Evolutionary conservation across 1,139 yeast genomes (phyloP), one percentile per base, ranked within the genome.

Genomic region (Kazachstania sp.): DNA sequence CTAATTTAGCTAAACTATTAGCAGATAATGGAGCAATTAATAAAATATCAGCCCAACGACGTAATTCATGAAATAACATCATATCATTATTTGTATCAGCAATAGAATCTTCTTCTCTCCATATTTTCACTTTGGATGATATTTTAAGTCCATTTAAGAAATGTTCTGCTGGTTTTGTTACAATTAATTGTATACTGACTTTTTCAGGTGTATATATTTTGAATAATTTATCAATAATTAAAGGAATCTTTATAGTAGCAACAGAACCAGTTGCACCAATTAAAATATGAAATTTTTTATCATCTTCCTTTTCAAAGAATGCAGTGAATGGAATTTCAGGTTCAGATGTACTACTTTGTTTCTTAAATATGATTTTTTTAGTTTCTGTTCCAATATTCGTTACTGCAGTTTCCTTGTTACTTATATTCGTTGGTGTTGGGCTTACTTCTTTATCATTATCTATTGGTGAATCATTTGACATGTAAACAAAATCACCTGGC

Each of bases 191-290:
- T 49, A 92, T 85, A 2, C 87, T 79, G 19, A 87, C 79, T 51
- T 80, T 80, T 39, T 79, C 76, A 2, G 77, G 71, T 2, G 90
- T 86, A 65, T 82, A 87, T 19, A 81, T 73, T 63, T 85, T 85
- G 61, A 82, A 83, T 41, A 88, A 71, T 60, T 86, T 86, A 61
- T 86, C 94, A 54, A 88, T 84, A 41, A 88, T 85, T 55, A 84
- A 66, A 0, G 96, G 95, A 32, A 92, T 83, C 63, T 92, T 92
- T 51, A 90, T 87, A 3, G 97, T 86, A 6, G 98, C 98, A 5
- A 92, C 97, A 1, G 95, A 85, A 1, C 98, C 99, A 1, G 97
- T 87, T 34, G 95, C 95, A 18, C 95, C 97, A 39, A 92, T 71
- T 48, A 92, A 71, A 38, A 92, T 82, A 65, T 92, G 97, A 49